phyloP scores from a whole-genome alignment of 108 stramenopile species.

The Skeletonema menzelii region DNA sequence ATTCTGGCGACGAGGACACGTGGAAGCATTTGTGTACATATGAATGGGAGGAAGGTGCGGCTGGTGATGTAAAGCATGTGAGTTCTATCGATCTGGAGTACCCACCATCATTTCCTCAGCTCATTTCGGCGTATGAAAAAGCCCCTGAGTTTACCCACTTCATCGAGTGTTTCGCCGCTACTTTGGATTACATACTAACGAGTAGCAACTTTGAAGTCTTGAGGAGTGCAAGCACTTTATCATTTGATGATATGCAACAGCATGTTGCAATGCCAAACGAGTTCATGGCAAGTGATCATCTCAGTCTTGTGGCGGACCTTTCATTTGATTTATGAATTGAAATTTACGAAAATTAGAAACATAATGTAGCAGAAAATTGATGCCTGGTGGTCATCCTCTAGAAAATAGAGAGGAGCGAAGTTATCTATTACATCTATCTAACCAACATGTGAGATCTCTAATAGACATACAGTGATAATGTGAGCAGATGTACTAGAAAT shows the following conservation, averaged over 20 bases:
- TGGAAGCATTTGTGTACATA: conserved; percentile 64
- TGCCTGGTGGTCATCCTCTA: too few species aligned
- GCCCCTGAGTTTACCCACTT: conserved; percentile 66
- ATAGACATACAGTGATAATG: too few species aligned
- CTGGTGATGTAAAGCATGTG: conserved; percentile 3
- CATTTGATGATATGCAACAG: conserved; percentile 38
- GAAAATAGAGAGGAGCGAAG: too few species aligned
- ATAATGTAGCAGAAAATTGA: too few species aligned
- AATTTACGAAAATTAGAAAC: too few species aligned
- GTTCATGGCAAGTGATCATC: conserved; percentile 63
- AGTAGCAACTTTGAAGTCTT: conserved; percentile 21
- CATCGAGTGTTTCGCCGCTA: conserved; percentile 48
- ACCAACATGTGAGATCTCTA: too few species aligned
- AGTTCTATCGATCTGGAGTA: conserved; percentile 31
- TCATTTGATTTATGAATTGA: not conserved
- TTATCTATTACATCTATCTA: too few species aligned
- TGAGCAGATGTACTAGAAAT: too few species aligned
- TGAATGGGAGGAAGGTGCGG: conserved; percentile 46
- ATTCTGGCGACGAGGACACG: conserved; percentile 29
- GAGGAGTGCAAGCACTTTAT: conserved; percentile 50
- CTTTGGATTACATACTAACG: conserved; percentile 66
- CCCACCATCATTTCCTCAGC: conserved; percentile 26
- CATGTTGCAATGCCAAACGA: conserved; percentile 64
- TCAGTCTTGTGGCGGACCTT: conserved; percentile 52
- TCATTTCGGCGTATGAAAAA: conserved; percentile 43